These are phyloP conservation scores for Nelumbo lutea DNA, from an alignment of 164 flowering plant genomes.

Conservation along the genomic window DNA sequence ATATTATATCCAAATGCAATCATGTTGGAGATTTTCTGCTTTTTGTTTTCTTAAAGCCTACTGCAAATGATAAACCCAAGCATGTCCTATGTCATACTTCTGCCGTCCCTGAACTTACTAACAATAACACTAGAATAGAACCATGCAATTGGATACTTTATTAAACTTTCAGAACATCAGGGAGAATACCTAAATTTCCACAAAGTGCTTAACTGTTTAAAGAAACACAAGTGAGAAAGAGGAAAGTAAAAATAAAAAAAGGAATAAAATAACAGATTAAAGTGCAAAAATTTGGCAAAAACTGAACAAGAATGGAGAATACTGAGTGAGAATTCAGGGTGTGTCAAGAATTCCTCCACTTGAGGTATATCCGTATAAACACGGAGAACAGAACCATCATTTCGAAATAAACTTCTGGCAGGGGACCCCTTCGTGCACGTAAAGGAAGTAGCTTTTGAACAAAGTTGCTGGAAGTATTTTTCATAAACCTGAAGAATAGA, in stretches of 20 bases:
- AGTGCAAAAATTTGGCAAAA: background rate
- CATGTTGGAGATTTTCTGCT: too few relatives aligned
- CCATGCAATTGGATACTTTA: too few relatives aligned
- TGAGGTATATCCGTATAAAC: slow-evolving; percentile 94
- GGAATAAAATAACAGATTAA: background rate
- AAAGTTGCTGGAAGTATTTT: slow-evolving; percentile 39
- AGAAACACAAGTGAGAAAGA: background rate
- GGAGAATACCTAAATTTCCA: too few relatives aligned
- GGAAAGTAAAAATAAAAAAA: background rate
- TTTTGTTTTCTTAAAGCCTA: too few relatives aligned
- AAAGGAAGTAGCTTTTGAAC: slow-evolving; percentile 22
- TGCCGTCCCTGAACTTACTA: too few relatives aligned
- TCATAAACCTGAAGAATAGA: slow-evolving; percentile 54
- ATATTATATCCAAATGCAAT: too few relatives aligned
- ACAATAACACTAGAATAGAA: too few relatives aligned
- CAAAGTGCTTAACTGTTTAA: background rate
- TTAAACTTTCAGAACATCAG: too few relatives aligned
- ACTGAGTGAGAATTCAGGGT: slow-evolving; percentile 78
- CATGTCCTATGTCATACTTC: too few relatives aligned
- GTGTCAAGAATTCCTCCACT: slow-evolving; percentile 76
- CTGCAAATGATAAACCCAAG: too few relatives aligned
- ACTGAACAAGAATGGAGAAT: slow-evolving; percentile 25
- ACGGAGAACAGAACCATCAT: slow-evolving; percentile 39
- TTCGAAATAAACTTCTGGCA: slow-evolving; percentile 26
- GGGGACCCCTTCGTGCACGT: slow-evolving; percentile 19